phyloP scores from a whole-genome alignment of 1,284 basidiomycete genomes.

The Ustilago xerochloae region DNA sequence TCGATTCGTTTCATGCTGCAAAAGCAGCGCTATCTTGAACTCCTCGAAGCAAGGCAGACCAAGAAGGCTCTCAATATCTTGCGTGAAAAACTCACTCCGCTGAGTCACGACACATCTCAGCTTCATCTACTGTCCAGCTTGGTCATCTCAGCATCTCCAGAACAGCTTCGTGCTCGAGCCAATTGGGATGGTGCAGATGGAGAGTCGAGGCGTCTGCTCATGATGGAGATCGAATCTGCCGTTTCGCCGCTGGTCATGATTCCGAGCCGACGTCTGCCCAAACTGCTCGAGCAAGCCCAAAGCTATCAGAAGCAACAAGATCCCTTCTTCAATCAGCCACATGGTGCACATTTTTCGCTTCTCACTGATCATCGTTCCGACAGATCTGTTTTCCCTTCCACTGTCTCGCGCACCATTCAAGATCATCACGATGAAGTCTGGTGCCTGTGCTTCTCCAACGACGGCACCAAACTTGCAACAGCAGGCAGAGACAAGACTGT shows the following conservation, averaged over 20 bases:
- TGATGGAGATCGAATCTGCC: slow-evolving; percentile 84
- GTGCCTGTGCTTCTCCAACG: slow-evolving; percentile 93
- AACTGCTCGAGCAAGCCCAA: slow-evolving; percentile 86
- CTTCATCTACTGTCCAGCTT: slow-evolving; percentile 61
- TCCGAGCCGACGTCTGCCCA: slow-evolving; percentile 85
- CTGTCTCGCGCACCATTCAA: slow-evolving; percentile 74
- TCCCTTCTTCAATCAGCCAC: slow-evolving; percentile 60
- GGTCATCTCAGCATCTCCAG: slow-evolving; percentile 70
- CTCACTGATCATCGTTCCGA: slow-evolving; percentile 87
- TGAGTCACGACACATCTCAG: slow-evolving; percentile 53
- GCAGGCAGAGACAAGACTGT: slow-evolving; percentile 86
- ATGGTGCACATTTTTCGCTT: slow-evolving; percentile 76
- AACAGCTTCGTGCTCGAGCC: slow-evolving; percentile 83
- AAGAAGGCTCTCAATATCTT: slow-evolving; percentile 86
- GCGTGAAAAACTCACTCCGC: slow-evolving; percentile 84
- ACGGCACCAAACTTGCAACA: slow-evolving; percentile 84
- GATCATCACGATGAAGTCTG: slow-evolving; percentile 94
- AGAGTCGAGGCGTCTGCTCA: slow-evolving; percentile 79
- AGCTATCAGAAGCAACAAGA: slow-evolving; percentile 74
- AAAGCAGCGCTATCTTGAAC: slow-evolving; percentile 94
- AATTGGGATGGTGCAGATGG: slow-evolving; percentile 89
- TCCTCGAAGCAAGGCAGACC: slow-evolving; percentile 84
- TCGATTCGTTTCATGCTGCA: slow-evolving; percentile 86
- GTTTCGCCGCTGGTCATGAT: slow-evolving; percentile 92
- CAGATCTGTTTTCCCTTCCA: slow-evolving; percentile 83